These are phyloP conservation scores for Glycine soja DNA, from an alignment of 306 rosid genomes.

Conservation along the genomic window DNA sequence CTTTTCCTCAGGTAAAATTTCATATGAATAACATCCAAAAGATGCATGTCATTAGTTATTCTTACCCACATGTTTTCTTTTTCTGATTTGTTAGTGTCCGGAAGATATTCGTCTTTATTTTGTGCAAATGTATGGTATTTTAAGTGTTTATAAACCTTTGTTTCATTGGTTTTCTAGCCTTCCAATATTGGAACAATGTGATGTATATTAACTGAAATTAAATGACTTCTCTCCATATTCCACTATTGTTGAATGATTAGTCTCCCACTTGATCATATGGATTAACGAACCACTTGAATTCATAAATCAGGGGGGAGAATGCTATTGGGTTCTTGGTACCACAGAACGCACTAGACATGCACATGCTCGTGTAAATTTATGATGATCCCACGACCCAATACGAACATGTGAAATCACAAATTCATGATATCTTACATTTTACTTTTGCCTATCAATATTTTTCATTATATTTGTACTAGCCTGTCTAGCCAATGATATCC, in stretches of 20 bases:
- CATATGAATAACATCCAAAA: slow-evolving; percentile 12
- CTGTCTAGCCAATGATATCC: slow-evolving; percentile 4
- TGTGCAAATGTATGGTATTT: background rate
- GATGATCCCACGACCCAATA: background rate
- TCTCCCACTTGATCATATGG: background rate
- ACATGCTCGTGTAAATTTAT: background rate
- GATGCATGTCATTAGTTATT: slow-evolving; percentile 13
- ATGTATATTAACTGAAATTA: background rate
- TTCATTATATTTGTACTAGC: slow-evolving; percentile 15
- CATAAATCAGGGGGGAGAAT: background rate
- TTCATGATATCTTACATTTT: background rate
- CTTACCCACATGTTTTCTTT: background rate
- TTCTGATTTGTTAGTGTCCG: background rate
- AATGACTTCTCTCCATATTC: background rate
- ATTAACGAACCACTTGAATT: background rate
- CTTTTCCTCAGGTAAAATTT: slow-evolving; percentile 15
- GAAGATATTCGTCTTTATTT: background rate
- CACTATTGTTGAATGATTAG: background rate
- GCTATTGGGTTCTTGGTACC: background rate
- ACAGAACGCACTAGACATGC: background rate
- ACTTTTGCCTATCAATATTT: background rate
- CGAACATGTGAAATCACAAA: background rate
- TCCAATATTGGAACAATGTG: background rate
- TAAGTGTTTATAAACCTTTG: slow-evolving; percentile 1
- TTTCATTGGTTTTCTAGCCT: background rate